Evolutionary conservation across 1,284 basidiomycete genomes (phyloP).

Genomic region (Anthracocystis panici-leucophaei): DNA sequence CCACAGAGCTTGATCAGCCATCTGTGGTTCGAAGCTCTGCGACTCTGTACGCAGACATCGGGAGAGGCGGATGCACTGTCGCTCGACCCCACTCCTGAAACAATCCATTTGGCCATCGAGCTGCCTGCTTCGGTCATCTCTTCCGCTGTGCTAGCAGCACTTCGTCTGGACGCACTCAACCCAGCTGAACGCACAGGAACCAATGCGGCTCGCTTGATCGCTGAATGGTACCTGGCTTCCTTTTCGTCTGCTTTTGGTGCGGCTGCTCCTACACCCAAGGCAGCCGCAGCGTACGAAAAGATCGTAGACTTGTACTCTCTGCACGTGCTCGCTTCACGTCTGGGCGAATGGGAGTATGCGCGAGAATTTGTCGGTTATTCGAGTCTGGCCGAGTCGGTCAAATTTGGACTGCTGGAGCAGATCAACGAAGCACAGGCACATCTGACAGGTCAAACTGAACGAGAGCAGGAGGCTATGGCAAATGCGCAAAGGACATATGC

Average conservation of each 20-base stretch:
- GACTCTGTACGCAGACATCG: slow-evolving; percentile 35
- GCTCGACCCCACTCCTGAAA: slow-evolving; percentile 48
- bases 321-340: slow-evolving; percentile 51
- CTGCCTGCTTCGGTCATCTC: slow-evolving; percentile 52
- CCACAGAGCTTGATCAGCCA: slow-evolving; percentile 47
- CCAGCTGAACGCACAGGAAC: slow-evolving; percentile 30
- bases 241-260: slow-evolving; percentile 38
- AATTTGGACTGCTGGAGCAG: slow-evolving; percentile 46
- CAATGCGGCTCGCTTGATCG: slow-evolving; percentile 46
- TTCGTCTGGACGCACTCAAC: slow-evolving; percentile 45
- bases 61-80: slow-evolving; percentile 30
- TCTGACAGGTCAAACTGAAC: slow-evolving; percentile 21
- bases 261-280: slow-evolving; percentile 27
- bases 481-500: slow-evolving; percentile 44
- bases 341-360: slow-evolving; percentile 62
- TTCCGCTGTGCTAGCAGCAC: slow-evolving; percentile 52
- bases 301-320: slow-evolving; percentile 57
- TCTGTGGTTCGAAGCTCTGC: slow-evolving; percentile 56
- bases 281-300: slow-evolving; percentile 49
- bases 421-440: slow-evolving; percentile 42
- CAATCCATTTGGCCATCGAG: slow-evolving; percentile 39
- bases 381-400: slow-evolving; percentile 42
- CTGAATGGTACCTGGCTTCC: slow-evolving; percentile 60
- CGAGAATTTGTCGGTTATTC: slow-evolving; percentile 57
- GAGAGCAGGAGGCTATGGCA: slow-evolving; percentile 39